These are phyloP conservation scores for Eucalyptus pumila DNA, from an alignment of 345 rosid species.

Conservation along the genomic window DNA sequence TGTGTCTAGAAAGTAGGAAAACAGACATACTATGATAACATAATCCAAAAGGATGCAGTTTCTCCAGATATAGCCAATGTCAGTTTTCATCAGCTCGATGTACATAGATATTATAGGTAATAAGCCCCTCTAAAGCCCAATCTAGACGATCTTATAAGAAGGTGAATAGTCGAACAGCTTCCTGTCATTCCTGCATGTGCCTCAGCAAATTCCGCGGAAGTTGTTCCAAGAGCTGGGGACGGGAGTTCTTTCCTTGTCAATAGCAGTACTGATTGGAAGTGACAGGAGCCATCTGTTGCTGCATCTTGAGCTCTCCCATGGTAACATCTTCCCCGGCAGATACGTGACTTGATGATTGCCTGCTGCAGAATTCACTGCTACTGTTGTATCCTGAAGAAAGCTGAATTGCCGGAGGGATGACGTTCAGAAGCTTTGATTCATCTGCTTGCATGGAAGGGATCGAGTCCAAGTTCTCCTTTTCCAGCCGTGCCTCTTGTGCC, in stretches of 20 bases:
- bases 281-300: conserved; percentile 10
- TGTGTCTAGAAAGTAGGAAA: neutral
- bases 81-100: neutral
- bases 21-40: neutral
- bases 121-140: neutral
- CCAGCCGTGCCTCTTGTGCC: neutral
- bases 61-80: neutral
- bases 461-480: neutral
- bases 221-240: conserved; percentile 34
- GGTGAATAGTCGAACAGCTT: neutral
- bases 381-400: conserved; percentile 20
- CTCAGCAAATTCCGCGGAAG: conserved; percentile 32
- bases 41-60: neutral
- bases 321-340: conserved; percentile 25
- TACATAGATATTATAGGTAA: neutral
- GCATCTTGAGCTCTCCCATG: conserved; percentile 37
- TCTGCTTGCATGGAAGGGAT: conserved; percentile 21
- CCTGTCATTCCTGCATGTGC: neutral
- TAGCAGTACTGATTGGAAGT: conserved; percentile 23
- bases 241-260: conserved; percentile 8
- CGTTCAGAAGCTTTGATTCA: conserved; percentile 24
- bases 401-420: conserved; percentile 4
- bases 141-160: neutral
- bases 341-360: conserved; percentile 28
- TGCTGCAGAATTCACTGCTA: conserved; percentile 39